Base-by-base conservation (phyloP, 1,284 basidiomycete species). In the Mycena sp. region DNA sequence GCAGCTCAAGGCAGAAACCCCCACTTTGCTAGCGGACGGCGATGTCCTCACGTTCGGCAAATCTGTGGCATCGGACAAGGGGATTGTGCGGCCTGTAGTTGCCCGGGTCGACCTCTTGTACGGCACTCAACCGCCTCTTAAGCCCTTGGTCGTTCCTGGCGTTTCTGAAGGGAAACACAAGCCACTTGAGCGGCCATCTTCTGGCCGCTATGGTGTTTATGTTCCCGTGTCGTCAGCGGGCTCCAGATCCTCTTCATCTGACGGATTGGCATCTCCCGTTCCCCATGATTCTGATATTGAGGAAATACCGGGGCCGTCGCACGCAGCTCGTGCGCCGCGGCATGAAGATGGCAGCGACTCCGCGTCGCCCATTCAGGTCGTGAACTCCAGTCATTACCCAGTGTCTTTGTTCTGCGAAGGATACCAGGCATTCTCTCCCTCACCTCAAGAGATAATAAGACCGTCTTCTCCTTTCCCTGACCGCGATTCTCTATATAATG, bases 41-140 rank as follows among this genome's bases (percentile, higher is more conserved):
- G 90, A 92, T 72, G 72, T 83, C 38, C 70, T 92, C 64, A 92
- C 89, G 1, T 90, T 92, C 71, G 90, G 90, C 65, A 92, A 91
- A 77, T 77, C 81, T 6, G 91, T 92, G 1, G 87, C 86, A 28
- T 83, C 82, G 61, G 84, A 84, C 49, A 79, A 82, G 35, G 83
- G 83, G 54, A 74, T 82, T 29, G 90, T 91, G 30, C 78, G 79
- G 2, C 90, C 90, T 6, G 78, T 92, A 41, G 83, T 85, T 30
- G 86, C 79, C 50, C 81, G 83, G 19, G 80, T 90, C 49, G 82
- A 88, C 72, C 74, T 91, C 40, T 68, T 87, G 43, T 80, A 81
- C 63, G 75, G 73, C 0, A 58, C 67, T 67, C 54, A 55, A 40
- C 63, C 67, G 29, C 59, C 69, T 40, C 65, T 76, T 63, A 76